These are phyloP conservation scores for Penicillium paneum DNA, from an alignment of 2,329 filamentous ascomycete genomes.

Conservation along the genomic window DNA sequence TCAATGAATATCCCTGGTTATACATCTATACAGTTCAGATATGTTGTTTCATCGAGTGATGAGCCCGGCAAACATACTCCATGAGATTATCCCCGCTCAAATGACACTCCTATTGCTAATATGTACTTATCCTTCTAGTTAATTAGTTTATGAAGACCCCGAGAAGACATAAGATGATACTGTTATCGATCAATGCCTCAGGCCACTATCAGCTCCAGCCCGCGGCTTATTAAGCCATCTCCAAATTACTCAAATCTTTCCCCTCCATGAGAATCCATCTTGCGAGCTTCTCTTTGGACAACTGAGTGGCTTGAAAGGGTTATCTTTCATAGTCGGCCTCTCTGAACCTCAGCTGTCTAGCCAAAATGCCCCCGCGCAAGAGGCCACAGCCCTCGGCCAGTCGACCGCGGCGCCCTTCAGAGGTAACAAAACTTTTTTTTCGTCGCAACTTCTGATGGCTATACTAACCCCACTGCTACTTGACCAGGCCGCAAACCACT, in stretches of 20 bases:
- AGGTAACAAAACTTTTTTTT: conserved; percentile 34
- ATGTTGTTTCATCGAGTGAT: not conserved
- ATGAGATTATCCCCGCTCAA: not conserved
- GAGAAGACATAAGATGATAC: not conserved
- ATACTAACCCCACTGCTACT: conserved; percentile 6
- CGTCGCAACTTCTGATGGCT: conserved; percentile 4
- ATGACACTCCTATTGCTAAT: not conserved
- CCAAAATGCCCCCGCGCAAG: conserved; percentile 39
- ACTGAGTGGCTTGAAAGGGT: conserved; percentile 12
- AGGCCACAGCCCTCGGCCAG: conserved; percentile 32
- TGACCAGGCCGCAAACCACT: conserved; percentile 7
- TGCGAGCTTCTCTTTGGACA: conserved; percentile 4
- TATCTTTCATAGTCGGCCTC: not conserved
- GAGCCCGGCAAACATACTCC: not conserved
- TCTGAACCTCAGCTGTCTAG: conserved; percentile 8
- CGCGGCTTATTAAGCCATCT: conserved; percentile 20
- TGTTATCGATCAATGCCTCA: conserved; percentile 10
- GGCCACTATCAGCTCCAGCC: conserved; percentile 6
- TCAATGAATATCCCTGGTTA: not conserved
- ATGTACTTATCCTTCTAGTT: not conserved
- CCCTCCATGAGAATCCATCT: conserved; percentile 19
- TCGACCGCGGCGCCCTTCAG: conserved; percentile 26
- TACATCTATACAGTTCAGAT: not conserved
- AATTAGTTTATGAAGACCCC: too few species aligned
- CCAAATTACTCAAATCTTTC: conserved; percentile 25